These are phyloP conservation scores for Alternaria sp. DNA, from an alignment of 2,329 filamentous ascomycete genomes.

Conservation along the genomic window DNA sequence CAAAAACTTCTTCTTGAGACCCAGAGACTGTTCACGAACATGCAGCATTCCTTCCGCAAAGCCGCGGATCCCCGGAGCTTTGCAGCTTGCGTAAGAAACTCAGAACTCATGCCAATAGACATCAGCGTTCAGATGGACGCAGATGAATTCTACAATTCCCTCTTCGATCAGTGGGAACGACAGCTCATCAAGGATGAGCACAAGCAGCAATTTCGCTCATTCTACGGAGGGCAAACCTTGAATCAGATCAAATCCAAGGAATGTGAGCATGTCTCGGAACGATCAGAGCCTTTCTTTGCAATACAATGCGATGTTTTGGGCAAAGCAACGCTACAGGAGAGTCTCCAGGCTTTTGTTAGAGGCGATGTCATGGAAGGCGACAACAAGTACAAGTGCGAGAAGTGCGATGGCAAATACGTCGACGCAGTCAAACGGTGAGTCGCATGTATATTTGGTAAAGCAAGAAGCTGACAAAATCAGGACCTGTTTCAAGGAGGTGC, in stretches of 20 bases:
- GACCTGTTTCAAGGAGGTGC: constrained; percentile 88
- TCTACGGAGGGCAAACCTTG: constrained; percentile 90
- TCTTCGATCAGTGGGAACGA: constrained; percentile 89
- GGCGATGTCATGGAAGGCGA: constrained; percentile 97
- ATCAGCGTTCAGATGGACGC: constrained; percentile 95
- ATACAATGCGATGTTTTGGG: constrained; percentile 97
- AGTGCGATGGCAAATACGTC: constrained; percentile 80
- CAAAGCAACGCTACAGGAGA: constrained; percentile 82
- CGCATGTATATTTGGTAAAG: neutral
- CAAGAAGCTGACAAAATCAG: constrained; percentile 51
- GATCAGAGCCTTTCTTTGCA: constrained; percentile 87
- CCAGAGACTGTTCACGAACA: constrained; percentile 79
- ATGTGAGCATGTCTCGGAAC: constrained; percentile 90
- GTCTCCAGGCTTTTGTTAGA: constrained; percentile 91
- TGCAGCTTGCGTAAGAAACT: constrained; percentile 78
- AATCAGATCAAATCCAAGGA: constrained; percentile 96
- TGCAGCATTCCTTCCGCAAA: constrained; percentile 82
- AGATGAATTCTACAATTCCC: constrained; percentile 93
- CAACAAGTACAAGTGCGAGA: constrained; percentile 97
- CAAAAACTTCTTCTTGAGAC: constrained; percentile 78
- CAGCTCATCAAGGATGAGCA: constrained; percentile 73
- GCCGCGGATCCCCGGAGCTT: constrained; percentile 75
- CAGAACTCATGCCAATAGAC: constrained; percentile 83
- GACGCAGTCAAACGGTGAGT: constrained; percentile 84
- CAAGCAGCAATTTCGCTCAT: constrained; percentile 76